These are phyloP conservation scores for Sequoiadendron giganteum DNA, from an alignment of 75 land plant genomes.

Conservation along the genomic window DNA sequence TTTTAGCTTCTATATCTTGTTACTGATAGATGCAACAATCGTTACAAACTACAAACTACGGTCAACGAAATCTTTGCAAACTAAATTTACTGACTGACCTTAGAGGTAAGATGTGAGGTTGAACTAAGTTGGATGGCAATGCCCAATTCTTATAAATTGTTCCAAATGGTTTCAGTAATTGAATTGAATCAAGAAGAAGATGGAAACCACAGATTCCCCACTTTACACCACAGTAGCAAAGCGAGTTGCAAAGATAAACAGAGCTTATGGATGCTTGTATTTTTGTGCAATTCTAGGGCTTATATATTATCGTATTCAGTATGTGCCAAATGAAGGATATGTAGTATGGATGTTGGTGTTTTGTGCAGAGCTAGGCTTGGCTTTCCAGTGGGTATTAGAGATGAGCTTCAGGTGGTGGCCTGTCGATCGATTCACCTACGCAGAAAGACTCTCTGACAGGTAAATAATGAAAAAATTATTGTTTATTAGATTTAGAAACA, in stretches of 20 bases:
- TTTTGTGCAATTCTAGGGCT: neutral
- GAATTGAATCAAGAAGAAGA: neutral
- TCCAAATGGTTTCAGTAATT: neutral
- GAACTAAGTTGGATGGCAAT: no score
- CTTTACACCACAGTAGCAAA: neutral
- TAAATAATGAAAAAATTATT: neutral
- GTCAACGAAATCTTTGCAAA: no score
- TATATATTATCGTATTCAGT: neutral
- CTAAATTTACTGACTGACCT: no score
- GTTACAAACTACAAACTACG: no score
- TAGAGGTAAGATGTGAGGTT: no score
- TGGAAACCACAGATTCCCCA: neutral
- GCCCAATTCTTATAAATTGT: no score
- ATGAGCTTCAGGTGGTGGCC: slow-evolving; percentile 30
- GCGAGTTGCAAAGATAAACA: neutral
- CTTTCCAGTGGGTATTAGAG: slow-evolving; percentile 40
- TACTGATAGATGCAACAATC: no score
- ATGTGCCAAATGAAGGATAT: neutral
- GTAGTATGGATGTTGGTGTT: neutral
- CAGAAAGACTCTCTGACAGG: slow-evolving; percentile 17
- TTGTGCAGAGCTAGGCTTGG: slow-evolving; percentile 38
- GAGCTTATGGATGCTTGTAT: neutral
- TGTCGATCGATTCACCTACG: slow-evolving; percentile 11
- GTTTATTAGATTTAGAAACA: neutral
- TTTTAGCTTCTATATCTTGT: no score